Conservation (phyloP, 345 rosid genomes). For the Dipteronia sinensis region DNA sequence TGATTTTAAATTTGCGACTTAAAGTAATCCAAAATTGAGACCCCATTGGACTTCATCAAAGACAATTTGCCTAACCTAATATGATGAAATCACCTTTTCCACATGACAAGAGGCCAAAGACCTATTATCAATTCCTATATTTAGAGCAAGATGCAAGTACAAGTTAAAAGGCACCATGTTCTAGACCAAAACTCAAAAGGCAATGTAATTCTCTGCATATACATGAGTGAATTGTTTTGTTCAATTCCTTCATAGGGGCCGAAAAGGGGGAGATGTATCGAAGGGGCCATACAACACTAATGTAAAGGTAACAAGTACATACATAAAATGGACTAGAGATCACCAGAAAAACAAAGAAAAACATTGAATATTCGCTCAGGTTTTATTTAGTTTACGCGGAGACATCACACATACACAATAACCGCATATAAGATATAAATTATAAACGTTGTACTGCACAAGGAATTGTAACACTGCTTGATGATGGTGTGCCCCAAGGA, state of each 20-base stretch:
- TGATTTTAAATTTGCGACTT: too few relatives aligned
- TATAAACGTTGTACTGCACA: not conserved
- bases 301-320: not conserved
- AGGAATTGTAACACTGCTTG: not conserved
- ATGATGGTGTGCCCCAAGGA: not conserved
- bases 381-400: constrained; percentile 15
- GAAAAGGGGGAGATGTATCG: not conserved
- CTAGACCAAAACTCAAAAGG: not conserved
- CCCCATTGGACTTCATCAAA: too few relatives aligned
- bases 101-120: too few relatives aligned
- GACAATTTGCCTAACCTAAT: too few relatives aligned
- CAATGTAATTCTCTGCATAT: constrained; percentile 22
- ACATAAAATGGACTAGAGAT: not conserved
- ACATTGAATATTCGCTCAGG: not conserved
- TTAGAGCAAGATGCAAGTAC: too few relatives aligned
- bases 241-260: not conserved
- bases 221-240: constrained; percentile 13
- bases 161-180: not conserved
- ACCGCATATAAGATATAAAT: constrained; percentile 6
- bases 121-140: too few relatives aligned
- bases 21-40: too few relatives aligned
- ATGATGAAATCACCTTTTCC: too few relatives aligned
- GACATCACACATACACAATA: constrained; percentile 4
- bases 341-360: not conserved
- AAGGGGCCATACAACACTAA: not conserved